Percentiles rank a stretch among this genome's conserved stretches.
Evolutionary conservation across 768 basidiomycete species (phyloP).

Genomic region (Serendipita sp.): DNA sequence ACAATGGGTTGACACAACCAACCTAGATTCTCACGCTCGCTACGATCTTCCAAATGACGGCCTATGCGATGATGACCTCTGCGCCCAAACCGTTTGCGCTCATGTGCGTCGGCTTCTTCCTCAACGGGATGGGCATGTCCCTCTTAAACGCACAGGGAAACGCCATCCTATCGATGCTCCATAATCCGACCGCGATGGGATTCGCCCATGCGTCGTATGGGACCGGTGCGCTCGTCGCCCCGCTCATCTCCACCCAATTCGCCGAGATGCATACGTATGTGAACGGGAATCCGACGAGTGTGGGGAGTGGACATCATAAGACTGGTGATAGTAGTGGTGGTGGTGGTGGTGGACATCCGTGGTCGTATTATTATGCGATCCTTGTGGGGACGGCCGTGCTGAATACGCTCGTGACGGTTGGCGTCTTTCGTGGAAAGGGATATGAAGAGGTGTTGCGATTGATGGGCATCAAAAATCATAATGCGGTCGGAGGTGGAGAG

Average conservation of each 20-base stretch:
- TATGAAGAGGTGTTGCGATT: not conserved
- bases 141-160: constrained; percentile 1
- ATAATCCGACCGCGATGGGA: not conserved
- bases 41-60: not conserved
- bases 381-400: not conserved
- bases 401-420: not conserved
- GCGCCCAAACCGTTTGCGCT: not conserved
- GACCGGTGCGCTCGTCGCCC: not conserved
- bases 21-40: not conserved
- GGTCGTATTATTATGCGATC: not conserved
- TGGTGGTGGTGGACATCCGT: not conserved
- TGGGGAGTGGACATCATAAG: too few relatives aligned
- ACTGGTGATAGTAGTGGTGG: too few relatives aligned
- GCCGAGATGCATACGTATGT: not conserved
- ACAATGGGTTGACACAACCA: too few relatives aligned
- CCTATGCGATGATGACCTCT: not conserved
- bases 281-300: too few relatives aligned
- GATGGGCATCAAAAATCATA: not conserved
- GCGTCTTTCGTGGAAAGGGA: not conserved
- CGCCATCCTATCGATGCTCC: not conserved
- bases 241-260: constrained; percentile 3
- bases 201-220: not conserved
- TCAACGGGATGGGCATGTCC: not conserved
- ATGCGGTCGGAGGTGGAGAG: too few relatives aligned
- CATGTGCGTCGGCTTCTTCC: constrained; percentile 4